Percentiles rank a stretch among this genome's conserved stretches.
phyloP scores from a whole-genome alignment of 352 stramenopile genomes.

The Phytophthora sp. region DNA sequence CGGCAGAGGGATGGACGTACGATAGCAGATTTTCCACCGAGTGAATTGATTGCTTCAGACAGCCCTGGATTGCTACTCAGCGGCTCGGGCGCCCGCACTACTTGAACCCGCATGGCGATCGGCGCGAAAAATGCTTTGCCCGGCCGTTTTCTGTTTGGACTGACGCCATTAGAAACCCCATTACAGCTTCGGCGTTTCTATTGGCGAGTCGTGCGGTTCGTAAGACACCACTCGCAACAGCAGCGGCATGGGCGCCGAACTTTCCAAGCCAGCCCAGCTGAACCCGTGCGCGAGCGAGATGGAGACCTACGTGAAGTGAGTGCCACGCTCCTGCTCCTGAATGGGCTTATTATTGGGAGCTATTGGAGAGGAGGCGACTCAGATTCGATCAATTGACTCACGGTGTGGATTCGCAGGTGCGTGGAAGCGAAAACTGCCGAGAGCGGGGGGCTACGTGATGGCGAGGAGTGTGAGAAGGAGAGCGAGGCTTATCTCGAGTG shows the following conservation, averaged over 20 bases:
- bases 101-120: constrained; percentile 33
- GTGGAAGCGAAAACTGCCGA: constrained; percentile 64
- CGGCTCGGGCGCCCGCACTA: constrained; percentile 32
- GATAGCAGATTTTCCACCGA: constrained; percentile 53
- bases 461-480: constrained; percentile 74
- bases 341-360: constrained; percentile 1
- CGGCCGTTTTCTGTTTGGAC: constrained; percentile 27
- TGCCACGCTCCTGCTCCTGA: constrained; percentile 20
- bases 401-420: constrained; percentile 40
- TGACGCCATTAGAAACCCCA: constrained; percentile 10
- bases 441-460: constrained; percentile 69
- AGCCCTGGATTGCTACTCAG: constrained; percentile 26
- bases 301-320: constrained; percentile 78
- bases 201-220: constrained; percentile 10
- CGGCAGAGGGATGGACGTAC: constrained; percentile 32
- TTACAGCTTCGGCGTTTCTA: constrained; percentile 10
- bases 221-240: background rate
- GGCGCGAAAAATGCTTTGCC: constrained; percentile 13
- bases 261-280: constrained; percentile 49
- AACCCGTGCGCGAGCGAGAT: constrained; percentile 70
- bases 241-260: constrained; percentile 61
- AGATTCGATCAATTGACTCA: constrained; percentile 5
- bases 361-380: constrained; percentile 18
- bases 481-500: constrained; percentile 71
- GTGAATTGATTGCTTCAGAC: constrained; percentile 41